Percentiles rank a stretch among this genome's conserved stretches.
Evolutionary conservation across 176 grass and related monocot genomes (phyloP).

Genomic region (Areca catechu): DNA sequence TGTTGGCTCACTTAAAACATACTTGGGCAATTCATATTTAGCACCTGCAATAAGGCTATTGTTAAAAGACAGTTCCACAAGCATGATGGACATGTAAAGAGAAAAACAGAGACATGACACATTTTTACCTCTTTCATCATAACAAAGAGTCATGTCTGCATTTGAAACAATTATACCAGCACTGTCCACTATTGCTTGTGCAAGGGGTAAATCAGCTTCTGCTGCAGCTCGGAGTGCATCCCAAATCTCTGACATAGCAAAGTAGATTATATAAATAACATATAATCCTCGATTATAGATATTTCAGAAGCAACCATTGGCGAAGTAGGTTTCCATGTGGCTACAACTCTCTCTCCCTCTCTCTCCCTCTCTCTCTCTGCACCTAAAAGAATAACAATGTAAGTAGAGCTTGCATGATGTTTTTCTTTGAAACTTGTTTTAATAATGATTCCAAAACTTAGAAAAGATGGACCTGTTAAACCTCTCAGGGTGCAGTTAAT

Average conservation of each 20-base stretch:
- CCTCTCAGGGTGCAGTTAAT: no score
- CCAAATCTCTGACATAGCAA: slow-evolving; percentile 72
- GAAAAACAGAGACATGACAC: not conserved
- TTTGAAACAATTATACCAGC: slow-evolving; percentile 81
- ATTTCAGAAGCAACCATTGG: no score
- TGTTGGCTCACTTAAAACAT: slow-evolving; percentile 77
- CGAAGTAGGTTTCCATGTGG: no score
- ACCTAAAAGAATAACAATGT: no score
- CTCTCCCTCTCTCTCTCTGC: no score
- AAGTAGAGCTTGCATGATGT: no score
- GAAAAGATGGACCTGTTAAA: no score
- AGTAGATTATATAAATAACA: not conserved
- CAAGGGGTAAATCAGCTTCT: slow-evolving; percentile 67
- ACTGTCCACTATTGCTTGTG: slow-evolving; percentile 82
- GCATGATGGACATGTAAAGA: not conserved
- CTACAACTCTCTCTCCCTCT: no score
- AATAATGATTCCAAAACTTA: no score
- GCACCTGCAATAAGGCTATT: slow-evolving; percentile 48
- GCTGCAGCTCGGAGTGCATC: slow-evolving; percentile 78
- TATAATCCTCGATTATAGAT: no score
- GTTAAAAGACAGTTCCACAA: slow-evolving; percentile 1
- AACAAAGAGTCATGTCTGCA: slow-evolving; percentile 80
- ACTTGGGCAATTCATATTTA: slow-evolving; percentile 90
- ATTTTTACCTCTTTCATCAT: slow-evolving; percentile 74
- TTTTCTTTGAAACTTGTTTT: no score